Evolutionary conservation across 169 alveolate species (phyloP).

Genomic region (Sarcocystis neurona): DNA sequence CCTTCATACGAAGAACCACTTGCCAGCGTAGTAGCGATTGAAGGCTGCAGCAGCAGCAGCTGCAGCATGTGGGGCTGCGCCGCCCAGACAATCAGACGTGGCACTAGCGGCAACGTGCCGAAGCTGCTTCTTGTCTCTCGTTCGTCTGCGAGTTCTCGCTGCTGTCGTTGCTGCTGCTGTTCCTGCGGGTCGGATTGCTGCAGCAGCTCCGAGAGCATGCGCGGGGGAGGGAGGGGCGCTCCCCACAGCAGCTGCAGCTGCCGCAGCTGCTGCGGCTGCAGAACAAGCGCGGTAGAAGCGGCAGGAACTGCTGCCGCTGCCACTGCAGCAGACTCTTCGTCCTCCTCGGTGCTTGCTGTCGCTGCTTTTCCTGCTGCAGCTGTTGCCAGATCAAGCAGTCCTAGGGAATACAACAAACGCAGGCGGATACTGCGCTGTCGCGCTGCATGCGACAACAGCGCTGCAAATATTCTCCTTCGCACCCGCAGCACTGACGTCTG

Average conservation of each 20-base stretch:
- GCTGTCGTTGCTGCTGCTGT: no score
- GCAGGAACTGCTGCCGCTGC: no score
- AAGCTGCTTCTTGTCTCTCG: no score
- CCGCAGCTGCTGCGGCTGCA: background rate
- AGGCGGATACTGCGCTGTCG: constrained; percentile 23
- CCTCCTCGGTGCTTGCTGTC: no score
- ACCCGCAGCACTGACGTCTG: no score
- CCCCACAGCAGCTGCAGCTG: constrained; percentile 13
- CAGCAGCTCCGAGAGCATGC: background rate
- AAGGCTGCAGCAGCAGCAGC: constrained; percentile 27
- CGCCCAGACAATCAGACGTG: constrained; percentile 32
- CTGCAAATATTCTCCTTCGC: background rate
- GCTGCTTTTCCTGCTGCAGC: no score
- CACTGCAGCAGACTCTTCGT: no score
- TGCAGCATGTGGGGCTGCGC: constrained; percentile 46
- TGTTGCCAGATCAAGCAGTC: background rate
- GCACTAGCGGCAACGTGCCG: constrained; percentile 10
- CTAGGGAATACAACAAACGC: background rate
- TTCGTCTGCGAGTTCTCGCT: no score
- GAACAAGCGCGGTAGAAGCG: background rate
- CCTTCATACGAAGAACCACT: background rate
- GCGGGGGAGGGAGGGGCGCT: background rate
- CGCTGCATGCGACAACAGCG: background rate
- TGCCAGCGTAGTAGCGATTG: background rate
- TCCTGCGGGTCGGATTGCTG: no score